Base-by-base conservation (phyloP, 2,329 filamentous ascomycete species). In the Aureobasidium subglaciale region DNA sequence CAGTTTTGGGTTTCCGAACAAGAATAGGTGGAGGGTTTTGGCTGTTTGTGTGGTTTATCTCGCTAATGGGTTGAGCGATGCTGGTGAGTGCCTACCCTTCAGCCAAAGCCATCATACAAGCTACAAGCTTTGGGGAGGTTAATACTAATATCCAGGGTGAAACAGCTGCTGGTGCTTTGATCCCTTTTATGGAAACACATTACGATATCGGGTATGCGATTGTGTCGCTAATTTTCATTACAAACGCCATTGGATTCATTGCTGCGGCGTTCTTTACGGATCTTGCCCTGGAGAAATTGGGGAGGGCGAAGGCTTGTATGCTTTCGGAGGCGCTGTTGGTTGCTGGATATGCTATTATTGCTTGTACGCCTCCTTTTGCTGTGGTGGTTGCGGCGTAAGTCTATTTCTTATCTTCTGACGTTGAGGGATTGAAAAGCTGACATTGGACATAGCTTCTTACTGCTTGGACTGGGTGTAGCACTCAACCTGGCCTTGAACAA, bases 201-300 rank as follows among this genome's bases (percentile, higher is more conserved):
- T 95, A 92, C 65, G 62, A 77, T 57, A 88, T 93, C 56, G 85
- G 85, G 38, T 92, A 93, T 67, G 86, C 84, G 2, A 71, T 89
- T 8, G 87, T 93, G 2, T 92, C 89, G 2, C 74, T 92, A 34
- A 88, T 95, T 64, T 95, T 93, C 73, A 80, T 93, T 27, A 81
- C 85, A 41, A 88, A 88, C 62, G 88, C 89, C 0, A 61, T 85
- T 4, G 89, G 89, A 15, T 95, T 90, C 71, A 84, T 95, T 64
- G 68, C 78, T 11, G 85, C 86, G 1, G 88, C 88, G 1, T 80
- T 85, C 34, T 76, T 86, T 59, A 79, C 86, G n/a, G 85, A 90
- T 63, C 69, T 72, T 1, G 72, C 90, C 4, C 78, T 84, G 54
- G 71, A 73, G 5, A 78, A 78, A 18, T 70, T 90, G 2, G 88